Conservation (phyloP, 345 rosid species). For the Turnera subulata region DNA sequence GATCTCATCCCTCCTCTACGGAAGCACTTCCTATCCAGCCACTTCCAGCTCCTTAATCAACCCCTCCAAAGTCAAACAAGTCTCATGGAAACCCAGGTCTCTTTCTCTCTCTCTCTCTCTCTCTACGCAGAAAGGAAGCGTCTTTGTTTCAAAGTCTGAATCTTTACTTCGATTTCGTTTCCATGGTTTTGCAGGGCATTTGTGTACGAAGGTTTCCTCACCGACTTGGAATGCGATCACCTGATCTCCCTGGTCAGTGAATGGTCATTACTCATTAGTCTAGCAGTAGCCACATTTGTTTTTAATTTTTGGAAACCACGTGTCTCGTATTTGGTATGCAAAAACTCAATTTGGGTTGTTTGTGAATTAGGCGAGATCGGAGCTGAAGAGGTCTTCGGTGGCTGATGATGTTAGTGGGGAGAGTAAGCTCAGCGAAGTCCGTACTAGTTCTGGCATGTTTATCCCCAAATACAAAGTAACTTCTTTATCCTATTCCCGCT, state of each 20-base stretch:
- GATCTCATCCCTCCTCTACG: constrained; percentile 35
- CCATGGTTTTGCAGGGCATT: constrained; percentile 53
- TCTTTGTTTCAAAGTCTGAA: not conserved
- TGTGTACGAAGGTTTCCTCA: constrained; percentile 84
- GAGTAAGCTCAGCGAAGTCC: constrained; percentile 77
- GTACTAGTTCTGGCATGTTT: constrained; percentile 97
- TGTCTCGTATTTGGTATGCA: not conserved
- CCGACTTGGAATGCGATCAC: constrained; percentile 95
- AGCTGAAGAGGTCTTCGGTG: constrained; percentile 84
- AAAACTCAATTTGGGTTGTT: constrained; percentile 1
- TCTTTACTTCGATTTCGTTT: not conserved
- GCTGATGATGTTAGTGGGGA: constrained; percentile 84
- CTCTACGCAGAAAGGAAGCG: not conserved
- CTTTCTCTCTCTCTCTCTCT: not conserved
- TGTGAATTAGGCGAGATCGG: constrained; percentile 60
- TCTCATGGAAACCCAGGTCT: constrained; percentile 86
- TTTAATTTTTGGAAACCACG: not conserved
- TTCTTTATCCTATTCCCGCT: constrained; percentile 3
- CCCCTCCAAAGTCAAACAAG: constrained; percentile 79
- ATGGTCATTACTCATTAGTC: not conserved
- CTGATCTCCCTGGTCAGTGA: constrained; percentile 74
- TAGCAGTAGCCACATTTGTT: not conserved
- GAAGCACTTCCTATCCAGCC: constrained; percentile 38
- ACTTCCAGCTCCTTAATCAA: constrained; percentile 64
- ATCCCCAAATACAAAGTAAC: constrained; percentile 81